phyloP scores from a whole-genome alignment of 441 rosid species.

The Mallotus repandus region DNA sequence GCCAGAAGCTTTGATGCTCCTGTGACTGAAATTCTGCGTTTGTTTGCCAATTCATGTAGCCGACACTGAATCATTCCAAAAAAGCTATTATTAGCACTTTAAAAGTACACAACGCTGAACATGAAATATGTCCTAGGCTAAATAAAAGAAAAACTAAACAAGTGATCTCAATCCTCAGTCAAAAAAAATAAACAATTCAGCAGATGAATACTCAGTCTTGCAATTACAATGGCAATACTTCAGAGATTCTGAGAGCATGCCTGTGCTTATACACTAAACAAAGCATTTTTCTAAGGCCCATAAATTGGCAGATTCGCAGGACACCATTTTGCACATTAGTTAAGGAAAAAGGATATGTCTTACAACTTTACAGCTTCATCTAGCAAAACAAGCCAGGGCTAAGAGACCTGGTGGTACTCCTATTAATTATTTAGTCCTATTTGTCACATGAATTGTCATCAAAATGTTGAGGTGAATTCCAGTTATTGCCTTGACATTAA shows the following conservation, averaged over 20 bases:
- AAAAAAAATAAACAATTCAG: no score
- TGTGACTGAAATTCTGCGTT: conserved; percentile 92
- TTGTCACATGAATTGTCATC: no score
- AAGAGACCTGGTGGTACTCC: no score
- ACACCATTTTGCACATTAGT: no score
- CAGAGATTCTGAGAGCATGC: no score
- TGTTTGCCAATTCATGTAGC: conserved; percentile 95
- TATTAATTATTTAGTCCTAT: no score
- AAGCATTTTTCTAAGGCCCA: background rate
- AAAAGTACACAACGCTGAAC: background rate
- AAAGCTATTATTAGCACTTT: conserved; percentile 28
- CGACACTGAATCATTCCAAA: conserved; percentile 60
- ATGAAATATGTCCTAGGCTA: background rate
- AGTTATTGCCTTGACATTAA: no score
- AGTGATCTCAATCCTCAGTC: background rate
- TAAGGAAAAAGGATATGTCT: background rate
- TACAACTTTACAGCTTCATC: background rate
- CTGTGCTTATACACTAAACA: no score
- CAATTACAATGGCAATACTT: no score
- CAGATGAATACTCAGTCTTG: no score
- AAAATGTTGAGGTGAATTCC: background rate
- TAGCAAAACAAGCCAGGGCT: background rate
- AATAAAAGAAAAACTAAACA: background rate
- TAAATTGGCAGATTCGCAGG: background rate
- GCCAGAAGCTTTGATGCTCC: conserved; percentile 98